Evolutionary conservation across 371 early-diverging fungal species (phyloP).

Genomic region (Mucor circinelloides): DNA sequence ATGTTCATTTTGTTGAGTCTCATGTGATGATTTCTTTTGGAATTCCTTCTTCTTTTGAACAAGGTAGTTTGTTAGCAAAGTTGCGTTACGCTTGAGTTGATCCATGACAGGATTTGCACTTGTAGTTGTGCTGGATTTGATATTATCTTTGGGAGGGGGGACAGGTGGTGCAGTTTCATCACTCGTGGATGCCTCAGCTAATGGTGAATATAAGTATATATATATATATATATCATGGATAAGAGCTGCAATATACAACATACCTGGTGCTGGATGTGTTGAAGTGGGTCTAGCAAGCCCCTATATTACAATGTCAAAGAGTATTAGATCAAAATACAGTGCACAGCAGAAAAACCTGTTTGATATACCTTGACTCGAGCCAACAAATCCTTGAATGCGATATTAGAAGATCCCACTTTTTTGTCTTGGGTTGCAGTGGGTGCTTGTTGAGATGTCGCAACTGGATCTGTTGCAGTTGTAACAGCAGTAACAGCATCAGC

Average conservation of each 20-base stretch:
- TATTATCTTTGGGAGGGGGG: slow-evolving; percentile 13
- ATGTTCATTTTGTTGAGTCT: background rate
- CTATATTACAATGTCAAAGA: background rate
- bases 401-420: background rate
- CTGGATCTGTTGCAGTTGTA: background rate
- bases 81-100: slow-evolving; percentile 10
- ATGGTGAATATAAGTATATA: background rate
- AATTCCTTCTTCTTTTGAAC: slow-evolving; percentile 17
- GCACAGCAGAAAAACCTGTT: background rate
- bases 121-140: background rate
- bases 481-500: background rate
- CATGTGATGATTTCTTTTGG: slow-evolving; percentile 5
- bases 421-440: background rate
- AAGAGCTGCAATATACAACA: background rate
- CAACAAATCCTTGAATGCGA: background rate
- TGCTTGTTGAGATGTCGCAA: background rate
- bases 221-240: too few species aligned
- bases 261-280: background rate
- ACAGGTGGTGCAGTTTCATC: background rate
- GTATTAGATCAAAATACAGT: background rate
- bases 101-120: slow-evolving; percentile 1
- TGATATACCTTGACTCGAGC: slow-evolving; percentile 8
- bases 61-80: slow-evolving; percentile 4
- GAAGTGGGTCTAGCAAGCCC: background rate
- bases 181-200: background rate